Evolutionary conservation across 106 monocot species (phyloP), one percentile per base, ranked within the genome.

Genomic region (Dendrobium huoshanense): DNA sequence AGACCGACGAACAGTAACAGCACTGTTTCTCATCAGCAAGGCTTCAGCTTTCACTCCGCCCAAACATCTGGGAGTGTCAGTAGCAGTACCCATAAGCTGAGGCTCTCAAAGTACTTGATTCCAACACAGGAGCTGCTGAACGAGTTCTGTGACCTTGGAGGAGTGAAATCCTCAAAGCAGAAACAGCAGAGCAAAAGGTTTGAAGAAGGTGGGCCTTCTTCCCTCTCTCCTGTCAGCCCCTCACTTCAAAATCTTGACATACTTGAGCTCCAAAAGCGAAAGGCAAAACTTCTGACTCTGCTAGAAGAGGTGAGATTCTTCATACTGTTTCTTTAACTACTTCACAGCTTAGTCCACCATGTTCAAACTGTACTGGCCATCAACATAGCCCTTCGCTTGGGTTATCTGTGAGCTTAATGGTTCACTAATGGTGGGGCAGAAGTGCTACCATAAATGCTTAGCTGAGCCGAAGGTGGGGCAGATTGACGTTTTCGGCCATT

Each of bases 291-390:
- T 7, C 77, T 83, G 51, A 43, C 83, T 73, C 83, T 92, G 85
- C 84, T 92, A 8, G 92, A 92, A 79, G 89, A 92, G 92, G 92
- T 89, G 45, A 90, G 76, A 40, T 73, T 27, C 9, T 15, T 45
- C 19, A 76, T 51, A 4, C 49, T n/a, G 1, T 49, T 76, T 15
- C 7, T 20, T n/a, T 74, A 74, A 70, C 5, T 16, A 2, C 27
- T n/a, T 13, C 33, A 10, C 8, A 70, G 37, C 33, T 13, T 70
- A 37, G 13, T 27, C 33, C 51, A 13, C 51, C 15, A 31, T 33
- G 27, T 37, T 31, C 9, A 37, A 31, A 70, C 22, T 61, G 8
- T 51, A 22, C 22, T 8, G 22, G 61, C 20, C 3, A 13, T 51
- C 51, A 51, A 51, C 51, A 51, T 13, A 13, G 13, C 10, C 13